Evolutionary conservation across 2,329 filamentous ascomycete species (phyloP).

Genomic region (Cladorrhinum sp.): DNA sequence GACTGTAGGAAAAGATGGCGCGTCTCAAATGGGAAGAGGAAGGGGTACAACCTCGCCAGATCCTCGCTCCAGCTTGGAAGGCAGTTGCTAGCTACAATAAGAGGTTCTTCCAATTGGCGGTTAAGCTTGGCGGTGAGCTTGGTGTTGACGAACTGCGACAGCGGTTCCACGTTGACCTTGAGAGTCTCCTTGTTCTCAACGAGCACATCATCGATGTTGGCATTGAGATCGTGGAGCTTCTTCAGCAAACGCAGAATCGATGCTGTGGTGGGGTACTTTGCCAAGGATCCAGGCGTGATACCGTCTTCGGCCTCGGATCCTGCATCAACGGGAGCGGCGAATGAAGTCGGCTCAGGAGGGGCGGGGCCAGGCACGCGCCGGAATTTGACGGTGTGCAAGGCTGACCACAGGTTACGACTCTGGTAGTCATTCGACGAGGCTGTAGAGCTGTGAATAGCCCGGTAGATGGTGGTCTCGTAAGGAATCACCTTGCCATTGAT

Average conservation of each 20-base stretch:
- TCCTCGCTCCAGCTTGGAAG: conserved; percentile 96
- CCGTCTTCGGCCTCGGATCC: conserved; percentile 52
- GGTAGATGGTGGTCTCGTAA: conserved; percentile 93
- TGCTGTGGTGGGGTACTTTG: conserved; percentile 78
- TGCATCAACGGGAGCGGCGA: conserved; percentile 52
- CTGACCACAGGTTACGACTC: conserved; percentile 81
- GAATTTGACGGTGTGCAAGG: conserved; percentile 88
- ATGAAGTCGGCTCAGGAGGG: conserved; percentile 65
- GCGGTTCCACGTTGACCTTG: conserved; percentile 73
- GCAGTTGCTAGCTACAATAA: conserved; percentile 96
- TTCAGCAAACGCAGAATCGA: conserved; percentile 85
- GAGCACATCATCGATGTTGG: conserved; percentile 87
- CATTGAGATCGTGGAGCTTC: conserved; percentile 88
- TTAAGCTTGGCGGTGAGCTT: conserved; percentile 98
- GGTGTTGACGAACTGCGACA: conserved; percentile 96
- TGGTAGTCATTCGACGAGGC: conserved; percentile 58
- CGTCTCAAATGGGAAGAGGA: conserved; percentile 97
- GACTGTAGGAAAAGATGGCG: conserved; percentile 95
- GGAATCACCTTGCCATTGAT: conserved; percentile 79
- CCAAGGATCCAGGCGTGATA: conserved; percentile 72
- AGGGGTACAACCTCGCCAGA: conserved; percentile 86
- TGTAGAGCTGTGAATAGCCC: conserved; percentile 73
- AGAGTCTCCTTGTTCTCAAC: conserved; percentile 70
- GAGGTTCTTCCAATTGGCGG: conserved; percentile 89
- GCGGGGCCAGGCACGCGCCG: conserved; percentile 80